A percentile compares a stretch with the other conserved stretches of the same genome.
Conservation (phyloP, 2,329 filamentous ascomycete genomes). For the Rutstroemia sydowiana region DNA sequence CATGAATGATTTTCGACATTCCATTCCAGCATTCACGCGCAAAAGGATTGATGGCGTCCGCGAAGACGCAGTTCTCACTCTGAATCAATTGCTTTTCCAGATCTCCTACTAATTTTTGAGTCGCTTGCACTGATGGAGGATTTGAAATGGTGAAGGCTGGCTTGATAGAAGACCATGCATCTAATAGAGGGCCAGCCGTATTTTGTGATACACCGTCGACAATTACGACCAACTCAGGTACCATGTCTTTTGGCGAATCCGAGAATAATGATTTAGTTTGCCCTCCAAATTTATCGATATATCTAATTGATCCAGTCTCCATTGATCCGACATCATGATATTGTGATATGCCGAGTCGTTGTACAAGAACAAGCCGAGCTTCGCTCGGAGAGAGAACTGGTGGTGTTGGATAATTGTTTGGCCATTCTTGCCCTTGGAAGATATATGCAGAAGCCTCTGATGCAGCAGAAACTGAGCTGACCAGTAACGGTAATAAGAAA, state of each 20-base stretch:
- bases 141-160: constrained; percentile 45
- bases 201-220: constrained; percentile 47
- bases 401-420: constrained; percentile 38
- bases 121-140: constrained; percentile 32
- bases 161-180: constrained; percentile 33
- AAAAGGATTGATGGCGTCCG: constrained; percentile 27
- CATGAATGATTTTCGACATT: constrained; percentile 23
- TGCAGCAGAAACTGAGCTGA: constrained; percentile 31
- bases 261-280: constrained; percentile 44
- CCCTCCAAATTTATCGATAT: constrained; percentile 55
- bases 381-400: constrained; percentile 38
- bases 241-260: constrained; percentile 20
- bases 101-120: constrained; percentile 28
- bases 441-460: constrained; percentile 46
- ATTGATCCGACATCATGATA: constrained; percentile 39
- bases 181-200: constrained; percentile 36
- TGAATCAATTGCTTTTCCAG: constrained; percentile 23
- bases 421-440: constrained; percentile 28
- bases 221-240: constrained; percentile 49
- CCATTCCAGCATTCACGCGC: constrained; percentile 31
- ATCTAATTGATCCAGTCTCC: constrained; percentile 37
- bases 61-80: constrained; percentile 18
- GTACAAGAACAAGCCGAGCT: constrained; percentile 51
- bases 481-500: constrained; percentile 33
- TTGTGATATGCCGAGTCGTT: constrained; percentile 42